phyloP scores from a whole-genome alignment of 768 basidiomycete species.

The Russula virescens region DNA sequence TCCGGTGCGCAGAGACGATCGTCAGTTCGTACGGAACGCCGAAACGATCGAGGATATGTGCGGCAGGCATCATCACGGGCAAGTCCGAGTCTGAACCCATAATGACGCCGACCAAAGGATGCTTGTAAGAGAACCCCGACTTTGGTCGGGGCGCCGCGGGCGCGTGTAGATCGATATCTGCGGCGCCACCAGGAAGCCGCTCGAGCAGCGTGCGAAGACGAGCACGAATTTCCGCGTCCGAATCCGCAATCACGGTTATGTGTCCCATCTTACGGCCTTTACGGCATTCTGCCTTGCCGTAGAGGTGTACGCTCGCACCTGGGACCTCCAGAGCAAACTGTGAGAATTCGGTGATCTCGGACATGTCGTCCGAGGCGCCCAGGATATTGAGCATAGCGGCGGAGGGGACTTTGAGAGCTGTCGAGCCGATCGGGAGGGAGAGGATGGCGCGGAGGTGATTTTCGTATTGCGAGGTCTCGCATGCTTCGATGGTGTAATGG shows the following conservation, averaged over 20 bases:
- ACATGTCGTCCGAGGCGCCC: slow-evolving; percentile 65
- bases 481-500: slow-evolving; percentile 98
- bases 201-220: slow-evolving; percentile 72
- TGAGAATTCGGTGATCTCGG: slow-evolving; percentile 50
- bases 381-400: slow-evolving; percentile 94
- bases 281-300: slow-evolving; percentile 88
- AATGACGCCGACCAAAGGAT: slow-evolving; percentile 86
- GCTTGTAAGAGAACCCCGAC: slow-evolving; percentile 51
- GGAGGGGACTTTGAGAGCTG: slow-evolving; percentile 78
- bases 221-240: slow-evolving; percentile 64
- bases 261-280: slow-evolving; percentile 98
- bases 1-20: slow-evolving; percentile 95
- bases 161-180: slow-evolving; percentile 50
- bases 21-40: slow-evolving; percentile 85
- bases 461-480: slow-evolving; percentile 93
- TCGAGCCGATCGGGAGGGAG: slow-evolving; percentile 82
- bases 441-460: slow-evolving; percentile 96
- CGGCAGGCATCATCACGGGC: slow-evolving; percentile 87
- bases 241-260: slow-evolving; percentile 79
- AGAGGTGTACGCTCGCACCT: slow-evolving; percentile 82
- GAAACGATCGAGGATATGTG: slow-evolving; percentile 79
- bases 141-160: slow-evolving; percentile 41
- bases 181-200: slow-evolving; percentile 47
- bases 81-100: slow-evolving; percentile 99
- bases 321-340: slow-evolving; percentile 59